Evolutionary conservation across 805 yeast genomes (phyloP), one percentile per base, ranked within the genome.

Genomic region (Metschnikowia drakensbergensis): DNA sequence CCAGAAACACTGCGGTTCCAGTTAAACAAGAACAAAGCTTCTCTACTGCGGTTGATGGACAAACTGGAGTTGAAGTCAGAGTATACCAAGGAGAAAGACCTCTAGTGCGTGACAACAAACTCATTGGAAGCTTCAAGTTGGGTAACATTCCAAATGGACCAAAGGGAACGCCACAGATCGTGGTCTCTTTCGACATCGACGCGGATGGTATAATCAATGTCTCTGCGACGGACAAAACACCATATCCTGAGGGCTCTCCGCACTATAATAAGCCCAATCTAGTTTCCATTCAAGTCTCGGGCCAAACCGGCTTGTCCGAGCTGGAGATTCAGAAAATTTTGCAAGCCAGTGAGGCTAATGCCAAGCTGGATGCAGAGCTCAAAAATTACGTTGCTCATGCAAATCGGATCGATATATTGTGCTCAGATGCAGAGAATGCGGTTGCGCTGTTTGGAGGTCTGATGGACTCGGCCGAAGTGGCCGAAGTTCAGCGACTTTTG

Each of bases 351-450:
- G 81, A 80, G 54, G 73, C 72, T 47, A 81, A 79, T 69, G 80
- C 80, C 55, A 80, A 78, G 46, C 68, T 64, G 48, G 95, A 86
- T 65, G 79, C 77, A 45, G 71, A 77, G 41, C 70, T 78, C 60
- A 81, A 79, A 58, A 81, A 78, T 57, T 75, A 82, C 48, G 76
- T 83, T 52, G 90, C 86, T 62, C 83, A 81, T 61, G 88, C 92
- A 35, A 84, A 86, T 63, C 78, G 83, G 62, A 87, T 89, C 26
- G 95, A 86, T 55, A 82, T 85, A 59, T 76, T 85, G 45, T 81
- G 89, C 58, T 84, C 86, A 60, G 99, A 94, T 67, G 89, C 96
- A 45, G 97, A 90, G 68, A 78, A 79, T 68, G 92, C 96, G 7
- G 72, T 94, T 53, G 74, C 74, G 56, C 96, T 88, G 70, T 89